Percentiles rank a stretch among this genome's conserved stretches.
Conservation (phyloP, 2,329 filamentous ascomycete species). For the Phyllosticta ampelicida region DNA sequence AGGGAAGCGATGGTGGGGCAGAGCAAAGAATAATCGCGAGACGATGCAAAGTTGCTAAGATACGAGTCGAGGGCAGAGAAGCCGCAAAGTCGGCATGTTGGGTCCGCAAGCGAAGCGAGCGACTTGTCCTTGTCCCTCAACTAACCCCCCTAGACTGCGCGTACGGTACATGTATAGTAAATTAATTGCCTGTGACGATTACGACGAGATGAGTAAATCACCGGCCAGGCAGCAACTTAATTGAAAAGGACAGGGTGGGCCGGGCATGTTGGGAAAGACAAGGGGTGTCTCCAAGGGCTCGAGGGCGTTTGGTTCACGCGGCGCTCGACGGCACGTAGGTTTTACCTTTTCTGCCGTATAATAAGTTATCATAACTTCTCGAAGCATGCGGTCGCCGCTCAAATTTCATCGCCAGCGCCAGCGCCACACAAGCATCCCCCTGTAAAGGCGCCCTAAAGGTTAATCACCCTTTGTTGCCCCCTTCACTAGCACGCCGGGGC, state of each 20-base stretch:
- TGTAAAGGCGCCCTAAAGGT: constrained; percentile 22
- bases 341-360: background rate
- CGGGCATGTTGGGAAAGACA: too few species aligned
- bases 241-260: too few species aligned
- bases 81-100: too few species aligned
- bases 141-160: too few species aligned
- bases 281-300: background rate
- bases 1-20: background rate
- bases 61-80: constrained; percentile 18
- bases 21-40: background rate
- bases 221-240: too few species aligned
- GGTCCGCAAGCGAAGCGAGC: too few species aligned
- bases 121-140: too few species aligned
- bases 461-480: constrained; percentile 22
- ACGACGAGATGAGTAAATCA: too few species aligned
- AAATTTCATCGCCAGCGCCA: constrained; percentile 11
- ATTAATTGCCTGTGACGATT: too few species aligned
- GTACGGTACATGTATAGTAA: too few species aligned
- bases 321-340: constrained; percentile 29
- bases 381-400: constrained; percentile 2
- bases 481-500: constrained; percentile 5
- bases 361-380: background rate
- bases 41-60: background rate
- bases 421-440: constrained; percentile 16
- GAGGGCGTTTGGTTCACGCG: constrained; percentile 19